Conservation (phyloP, 345 rosid species). For the Salix udensis region DNA sequence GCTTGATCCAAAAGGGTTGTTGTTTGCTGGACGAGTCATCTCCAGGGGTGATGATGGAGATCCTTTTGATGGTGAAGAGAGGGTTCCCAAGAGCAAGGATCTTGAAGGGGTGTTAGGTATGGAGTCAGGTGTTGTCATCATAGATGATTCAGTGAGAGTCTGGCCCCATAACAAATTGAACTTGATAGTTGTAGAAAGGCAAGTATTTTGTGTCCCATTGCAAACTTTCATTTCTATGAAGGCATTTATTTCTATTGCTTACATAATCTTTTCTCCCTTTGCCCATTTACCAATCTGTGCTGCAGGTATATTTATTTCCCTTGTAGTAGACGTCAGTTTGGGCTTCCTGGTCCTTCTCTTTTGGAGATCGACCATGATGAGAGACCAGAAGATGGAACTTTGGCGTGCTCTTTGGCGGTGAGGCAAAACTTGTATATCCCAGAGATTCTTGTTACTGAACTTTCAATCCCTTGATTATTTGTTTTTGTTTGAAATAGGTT, state of each 20-base stretch:
- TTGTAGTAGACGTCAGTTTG: slow-evolving; percentile 95
- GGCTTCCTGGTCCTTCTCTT: slow-evolving; percentile 94
- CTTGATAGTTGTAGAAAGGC: slow-evolving; percentile 94
- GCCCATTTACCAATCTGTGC: slow-evolving; percentile 12
- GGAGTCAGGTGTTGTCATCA: slow-evolving; percentile 93
- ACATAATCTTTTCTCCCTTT: background rate
- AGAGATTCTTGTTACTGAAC: background rate
- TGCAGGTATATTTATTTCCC: slow-evolving; percentile 95
- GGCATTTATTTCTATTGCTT: background rate
- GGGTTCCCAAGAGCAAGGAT: slow-evolving; percentile 93
- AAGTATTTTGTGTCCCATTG: background rate
- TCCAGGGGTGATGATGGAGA: slow-evolving; percentile 97
- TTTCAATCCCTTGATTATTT: background rate
- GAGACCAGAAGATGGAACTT: slow-evolving; percentile 93
- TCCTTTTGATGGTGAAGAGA: slow-evolving; percentile 73
- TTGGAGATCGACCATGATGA: slow-evolving; percentile 97
- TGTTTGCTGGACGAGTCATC: slow-evolving; percentile 92
- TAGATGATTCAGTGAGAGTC: slow-evolving; percentile 94
- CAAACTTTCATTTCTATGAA: background rate
- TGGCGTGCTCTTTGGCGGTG: slow-evolving; percentile 92
- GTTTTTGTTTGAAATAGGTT: slow-evolving; percentile 48
- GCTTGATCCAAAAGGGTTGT: slow-evolving; percentile 81
- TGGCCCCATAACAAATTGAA: slow-evolving; percentile 96
- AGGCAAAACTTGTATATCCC: slow-evolving; percentile 27
- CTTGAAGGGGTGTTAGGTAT: slow-evolving; percentile 97